Evolutionary conservation across 176 grass and related monocot species (phyloP), one percentile per base, ranked within the genome.

Genomic region (Hyparrhenia diplandra): DNA sequence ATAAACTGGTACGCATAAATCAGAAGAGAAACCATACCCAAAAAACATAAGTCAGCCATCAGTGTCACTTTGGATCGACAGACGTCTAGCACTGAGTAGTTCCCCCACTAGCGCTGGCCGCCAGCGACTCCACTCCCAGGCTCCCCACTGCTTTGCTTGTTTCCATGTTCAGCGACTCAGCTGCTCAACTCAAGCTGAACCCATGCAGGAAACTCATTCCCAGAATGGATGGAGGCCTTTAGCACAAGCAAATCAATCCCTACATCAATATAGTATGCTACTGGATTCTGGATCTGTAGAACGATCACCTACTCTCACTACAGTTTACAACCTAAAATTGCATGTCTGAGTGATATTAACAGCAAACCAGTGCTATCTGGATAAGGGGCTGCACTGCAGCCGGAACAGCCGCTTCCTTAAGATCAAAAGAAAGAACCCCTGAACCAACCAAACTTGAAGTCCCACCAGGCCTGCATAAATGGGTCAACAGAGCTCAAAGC

Each of bases 321-420:
- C 69, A 69, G 42, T 67, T 76, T 77, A 71, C 55, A 85, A 20
- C 55, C 57, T 77, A 65, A n/a, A 35, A 11, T 49, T 21, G 54
- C 77, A 42, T 85, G 79, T 34, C 60, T 87, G 45, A 72, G 31
- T 30, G 23, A 63, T 63, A 40, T 71, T 35, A 67, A 80, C 43
- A 42, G 30, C 57, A 83, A 46, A 43, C 59, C 57, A 27, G 5
- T 24, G 12, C 30, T 68, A 23, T 24, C 43, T 27, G 20, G 25
- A 30, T 13, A 55, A 30, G 55, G 61, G 40, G 8, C 60, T 54
- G 25, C 54, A 40, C 13, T 29, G 25, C 54, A 13, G 12, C 30
- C 77, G 77, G 54, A 32, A 64, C 43, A 81, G 13, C 14, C 21
- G 25, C 20, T 65, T 63, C 49, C 73, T 60, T 86, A 13, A 66